Evolutionary conservation across 2,329 filamentous ascomycete genomes (phyloP).

Genomic region (Penicillium sp.): DNA sequence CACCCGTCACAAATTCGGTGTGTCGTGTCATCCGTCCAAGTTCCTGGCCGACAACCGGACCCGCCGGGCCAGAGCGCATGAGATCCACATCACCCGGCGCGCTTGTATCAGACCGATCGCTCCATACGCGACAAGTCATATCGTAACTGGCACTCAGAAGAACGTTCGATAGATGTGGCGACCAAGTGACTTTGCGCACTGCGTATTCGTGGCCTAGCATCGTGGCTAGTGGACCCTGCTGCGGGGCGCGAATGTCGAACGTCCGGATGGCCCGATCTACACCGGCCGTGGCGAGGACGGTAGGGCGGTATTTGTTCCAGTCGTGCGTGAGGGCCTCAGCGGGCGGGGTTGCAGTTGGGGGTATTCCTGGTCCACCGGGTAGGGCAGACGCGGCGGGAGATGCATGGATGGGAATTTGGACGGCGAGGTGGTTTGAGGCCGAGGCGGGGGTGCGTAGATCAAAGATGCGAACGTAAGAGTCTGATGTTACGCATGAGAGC

Average conservation of each 20-base stretch:
- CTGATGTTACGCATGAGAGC: conserved; percentile 82
- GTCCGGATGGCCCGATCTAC: conserved; percentile 85
- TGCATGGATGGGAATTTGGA: conserved; percentile 79
- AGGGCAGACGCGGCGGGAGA: conserved; percentile 51
- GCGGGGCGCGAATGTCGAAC: conserved; percentile 81
- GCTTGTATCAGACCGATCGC: conserved; percentile 61
- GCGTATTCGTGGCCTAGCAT: conserved; percentile 90
- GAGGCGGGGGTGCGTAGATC: conserved; percentile 84
- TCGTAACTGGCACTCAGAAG: conserved; percentile 90
- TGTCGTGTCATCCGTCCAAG: conserved; percentile 86
- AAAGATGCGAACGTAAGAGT: conserved; percentile 85
- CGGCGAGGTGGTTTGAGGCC: conserved; percentile 81
- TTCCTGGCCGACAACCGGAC: conserved; percentile 60
- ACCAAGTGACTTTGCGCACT: conserved; percentile 82
- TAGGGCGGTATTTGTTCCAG: conserved; percentile 96
- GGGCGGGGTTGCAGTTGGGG: conserved; percentile 53
- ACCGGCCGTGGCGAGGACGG: conserved; percentile 79
- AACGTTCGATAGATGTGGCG: conserved; percentile 85
- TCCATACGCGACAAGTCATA: conserved; percentile 96
- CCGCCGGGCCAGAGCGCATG: conserved; percentile 39
- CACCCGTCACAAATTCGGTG: conserved; percentile 92
- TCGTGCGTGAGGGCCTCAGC: conserved; percentile 90
- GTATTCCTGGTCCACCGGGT: conserved; percentile 34
- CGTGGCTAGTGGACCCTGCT: conserved; percentile 67
- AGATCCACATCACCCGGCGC: conserved; percentile 35